Percentiles rank a stretch among this genome's conserved stretches.
These are phyloP conservation scores for Apiospora aurea DNA, from an alignment of 2,329 filamentous ascomycete genomes.

Conservation along the genomic window DNA sequence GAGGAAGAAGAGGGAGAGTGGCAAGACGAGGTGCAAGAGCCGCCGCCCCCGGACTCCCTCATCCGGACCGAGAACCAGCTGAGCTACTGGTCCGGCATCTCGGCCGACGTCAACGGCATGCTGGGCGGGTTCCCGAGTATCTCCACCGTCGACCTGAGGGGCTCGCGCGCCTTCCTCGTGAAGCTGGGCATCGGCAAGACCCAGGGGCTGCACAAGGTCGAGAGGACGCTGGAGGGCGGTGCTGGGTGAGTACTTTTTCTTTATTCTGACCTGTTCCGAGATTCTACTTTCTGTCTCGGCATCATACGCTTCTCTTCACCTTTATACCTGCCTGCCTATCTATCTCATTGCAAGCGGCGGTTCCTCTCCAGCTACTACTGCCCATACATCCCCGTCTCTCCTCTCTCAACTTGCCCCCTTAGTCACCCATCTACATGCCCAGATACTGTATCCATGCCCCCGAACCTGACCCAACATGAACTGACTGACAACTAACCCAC, in stretches of 20 bases:
- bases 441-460: neutral
- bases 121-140: slow-evolving; percentile 75
- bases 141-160: slow-evolving; percentile 74
- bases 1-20: neutral
- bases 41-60: slow-evolving; percentile 32
- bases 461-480: neutral
- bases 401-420: neutral
- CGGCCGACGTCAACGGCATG: slow-evolving; percentile 70
- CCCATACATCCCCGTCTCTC: too few species aligned
- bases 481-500: slow-evolving; percentile 17
- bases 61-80: slow-evolving; percentile 43
- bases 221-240: slow-evolving; percentile 48
- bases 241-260: slow-evolving; percentile 45
- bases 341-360: too few species aligned
- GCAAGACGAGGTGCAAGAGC: too few species aligned
- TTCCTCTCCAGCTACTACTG: neutral
- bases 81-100: slow-evolving; percentile 57
- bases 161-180: slow-evolving; percentile 73
- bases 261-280: neutral
- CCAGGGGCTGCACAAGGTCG: slow-evolving; percentile 40
- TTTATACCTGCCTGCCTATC: slow-evolving; percentile 18
- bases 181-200: slow-evolving; percentile 64
- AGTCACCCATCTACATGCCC: neutral
- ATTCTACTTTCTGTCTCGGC: neutral
- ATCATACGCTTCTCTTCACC: neutral